Evolutionary conservation across 768 basidiomycete species (phyloP).

Genomic region (Hortiboletus flavorubellus): DNA sequence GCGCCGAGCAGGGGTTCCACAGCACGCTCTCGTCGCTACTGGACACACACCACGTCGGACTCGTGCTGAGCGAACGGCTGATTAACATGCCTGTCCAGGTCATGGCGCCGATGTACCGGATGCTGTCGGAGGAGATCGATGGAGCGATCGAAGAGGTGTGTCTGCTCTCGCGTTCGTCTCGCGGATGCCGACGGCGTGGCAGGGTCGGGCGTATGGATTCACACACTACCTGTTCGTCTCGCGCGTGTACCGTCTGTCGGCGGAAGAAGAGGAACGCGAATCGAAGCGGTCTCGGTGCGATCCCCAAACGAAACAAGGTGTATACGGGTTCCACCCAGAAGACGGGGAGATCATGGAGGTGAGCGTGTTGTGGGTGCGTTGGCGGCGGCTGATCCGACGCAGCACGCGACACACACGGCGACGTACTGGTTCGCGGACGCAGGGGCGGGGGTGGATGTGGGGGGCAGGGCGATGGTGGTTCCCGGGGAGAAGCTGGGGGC

Average conservation of each 20-base stretch:
- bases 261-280: conserved; percentile 58
- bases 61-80: conserved; percentile 84
- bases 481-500: conserved; percentile 40
- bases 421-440: conserved; percentile 49
- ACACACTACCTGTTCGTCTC: conserved; percentile 75
- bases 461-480: conserved; percentile 64
- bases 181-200: neutral
- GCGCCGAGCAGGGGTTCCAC: conserved; percentile 48
- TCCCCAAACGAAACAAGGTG: conserved; percentile 28
- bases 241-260: conserved; percentile 70
- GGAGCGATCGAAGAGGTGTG: conserved; percentile 65
- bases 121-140: conserved; percentile 82
- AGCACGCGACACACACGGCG: conserved; percentile 22
- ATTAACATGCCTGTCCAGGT: conserved; percentile 96
- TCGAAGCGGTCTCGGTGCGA: conserved; percentile 37
- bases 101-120: conserved; percentile 87
- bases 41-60: conserved; percentile 51
- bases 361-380: neutral
- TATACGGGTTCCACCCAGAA: conserved; percentile 82
- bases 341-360: conserved; percentile 74
- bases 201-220: conserved; percentile 66
- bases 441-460: conserved; percentile 54
- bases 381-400: neutral
- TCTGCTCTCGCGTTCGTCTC: conserved; percentile 1
- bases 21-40: conserved; percentile 47